Base-by-base conservation (phyloP, 495 filamentous ascomycete species). In the Hypoxylon perforatum region DNA sequence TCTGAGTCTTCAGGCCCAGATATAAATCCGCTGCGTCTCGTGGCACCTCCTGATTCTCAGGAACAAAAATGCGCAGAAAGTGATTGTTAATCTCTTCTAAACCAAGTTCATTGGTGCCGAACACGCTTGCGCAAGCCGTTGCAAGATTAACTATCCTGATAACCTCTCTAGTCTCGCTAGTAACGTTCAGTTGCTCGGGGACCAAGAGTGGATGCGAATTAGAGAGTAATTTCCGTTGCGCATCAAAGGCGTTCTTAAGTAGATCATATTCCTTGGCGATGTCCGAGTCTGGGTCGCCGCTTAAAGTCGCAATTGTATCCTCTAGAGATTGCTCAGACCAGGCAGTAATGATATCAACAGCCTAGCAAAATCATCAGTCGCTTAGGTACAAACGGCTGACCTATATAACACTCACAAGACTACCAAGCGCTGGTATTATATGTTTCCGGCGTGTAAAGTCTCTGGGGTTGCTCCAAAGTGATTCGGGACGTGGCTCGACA, bases 61-160 rank as follows among this genome's bases (percentile, higher is more conserved):
- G 88, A 3, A 96, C 86, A 71, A 97, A 97, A 0, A 92, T 92
- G 41, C 91, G 86, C 19, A 96, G 82, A 68, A 97, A 96, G 64
- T 90, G 84, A 22, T 95, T 90, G 69, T 96, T 92, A 35, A 96
- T 79, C 69, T 96, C 91, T 19, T 87, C 87, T 57, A 96, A 89
- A 6, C 90, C 85, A 47, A 96, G 91, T 71, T 96, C 92, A 67
- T 92, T 87, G 3, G 87, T 90, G 4, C 91, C 92, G 75, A 96
- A 94, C 22, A 94, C 86, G 61, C 90, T 92, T 0, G 89, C 88
- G 7, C 93, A 89, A 64, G 92, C 92, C 1, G 93, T 92, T 3
- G 92, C 93, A 52, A 97, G 80, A 65, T 97, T 97, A 2, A 92
- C 90, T 76, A 93, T 91, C 35, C 91, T 88, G 57, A 97, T 90